Evolutionary conservation across 2,329 filamentous ascomycete species (phyloP).

Genomic region (Trichophyton verrucosum): DNA sequence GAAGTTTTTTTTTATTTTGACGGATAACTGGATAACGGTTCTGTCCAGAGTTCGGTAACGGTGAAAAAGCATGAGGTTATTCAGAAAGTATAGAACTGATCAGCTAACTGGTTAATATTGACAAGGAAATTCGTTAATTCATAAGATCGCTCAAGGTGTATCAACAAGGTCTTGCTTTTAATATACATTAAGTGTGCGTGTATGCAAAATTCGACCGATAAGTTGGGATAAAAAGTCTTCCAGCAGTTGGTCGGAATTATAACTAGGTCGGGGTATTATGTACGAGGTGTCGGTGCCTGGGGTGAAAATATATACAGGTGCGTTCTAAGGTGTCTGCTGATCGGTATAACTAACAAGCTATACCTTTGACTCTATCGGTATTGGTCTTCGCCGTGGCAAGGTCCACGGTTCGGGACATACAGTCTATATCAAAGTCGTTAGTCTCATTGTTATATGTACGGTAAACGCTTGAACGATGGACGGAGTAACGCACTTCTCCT

Average conservation of each 20-base stretch:
- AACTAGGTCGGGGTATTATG: neutral
- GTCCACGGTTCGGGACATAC: constrained; percentile 60
- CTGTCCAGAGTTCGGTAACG: neutral
- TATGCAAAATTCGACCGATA: neutral
- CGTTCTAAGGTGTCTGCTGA: neutral
- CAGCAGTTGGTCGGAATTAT: neutral
- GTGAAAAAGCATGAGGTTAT: neutral
- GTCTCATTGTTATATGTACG: constrained; percentile 61
- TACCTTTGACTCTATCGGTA: constrained; percentile 16
- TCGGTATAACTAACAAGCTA: constrained; percentile 11
- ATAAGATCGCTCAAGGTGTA: neutral
- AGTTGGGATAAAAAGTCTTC: neutral
- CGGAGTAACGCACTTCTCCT: constrained; percentile 62
- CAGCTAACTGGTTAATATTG: no score
- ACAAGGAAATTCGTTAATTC: neutral
- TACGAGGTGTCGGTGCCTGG: neutral
- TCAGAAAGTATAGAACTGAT: neutral
- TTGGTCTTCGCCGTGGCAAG: constrained; percentile 42
- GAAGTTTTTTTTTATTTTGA: neutral
- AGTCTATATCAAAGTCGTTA: constrained; percentile 35
- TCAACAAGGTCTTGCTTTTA: neutral
- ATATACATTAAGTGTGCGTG: neutral
- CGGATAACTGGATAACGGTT: neutral
- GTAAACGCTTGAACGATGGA: constrained; percentile 40
- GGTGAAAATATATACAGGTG: neutral